These are phyloP conservation scores for Candolleomyces aberdarensis DNA, from an alignment of 768 basidiomycete genomes.

Conservation along the genomic window DNA sequence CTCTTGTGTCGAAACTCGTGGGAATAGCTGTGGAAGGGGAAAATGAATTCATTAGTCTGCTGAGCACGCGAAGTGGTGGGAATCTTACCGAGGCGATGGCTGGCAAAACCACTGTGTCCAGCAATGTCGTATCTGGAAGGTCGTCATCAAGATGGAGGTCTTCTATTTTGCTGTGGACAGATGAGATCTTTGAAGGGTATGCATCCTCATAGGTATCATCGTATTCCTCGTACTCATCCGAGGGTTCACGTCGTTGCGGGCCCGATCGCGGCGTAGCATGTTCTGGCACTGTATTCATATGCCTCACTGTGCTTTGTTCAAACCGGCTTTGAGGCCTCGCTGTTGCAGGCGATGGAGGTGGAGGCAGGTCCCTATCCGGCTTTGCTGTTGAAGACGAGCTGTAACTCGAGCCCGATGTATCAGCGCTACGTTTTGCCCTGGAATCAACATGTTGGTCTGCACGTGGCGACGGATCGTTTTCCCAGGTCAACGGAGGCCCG, in stretches of 20 bases:
- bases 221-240: conserved; percentile 67
- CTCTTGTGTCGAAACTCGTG: conserved; percentile 90
- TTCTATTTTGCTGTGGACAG: conserved; percentile 45
- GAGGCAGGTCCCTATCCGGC: conserved; percentile 61
- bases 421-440: conserved; percentile 23
- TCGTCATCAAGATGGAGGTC: conserved; percentile 53
- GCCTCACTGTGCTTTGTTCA: conserved; percentile 70
- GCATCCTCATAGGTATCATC: conserved; percentile 53
- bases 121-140: conserved; percentile 83
- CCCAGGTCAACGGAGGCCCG: conserved; percentile 76
- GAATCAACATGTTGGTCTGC: conserved; percentile 37
- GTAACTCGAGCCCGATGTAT: conserved; percentile 33
- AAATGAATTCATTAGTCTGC: neutral
- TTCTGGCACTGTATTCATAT: conserved; percentile 34
- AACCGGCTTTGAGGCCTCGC: conserved; percentile 21
- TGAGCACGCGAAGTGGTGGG: neutral
- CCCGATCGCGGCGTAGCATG: conserved; percentile 17
- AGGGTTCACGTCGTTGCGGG: conserved; percentile 42
- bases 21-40: conserved; percentile 65
- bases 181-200: conserved; percentile 42
- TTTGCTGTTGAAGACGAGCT: conserved; percentile 50
- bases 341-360: conserved; percentile 27
- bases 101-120: conserved; percentile 92
- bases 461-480: conserved; percentile 58
- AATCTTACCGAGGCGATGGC: conserved; percentile 88